Base-by-base conservation (phyloP, 1,284 basidiomycete species). In the Marasmius fiardii region DNA sequence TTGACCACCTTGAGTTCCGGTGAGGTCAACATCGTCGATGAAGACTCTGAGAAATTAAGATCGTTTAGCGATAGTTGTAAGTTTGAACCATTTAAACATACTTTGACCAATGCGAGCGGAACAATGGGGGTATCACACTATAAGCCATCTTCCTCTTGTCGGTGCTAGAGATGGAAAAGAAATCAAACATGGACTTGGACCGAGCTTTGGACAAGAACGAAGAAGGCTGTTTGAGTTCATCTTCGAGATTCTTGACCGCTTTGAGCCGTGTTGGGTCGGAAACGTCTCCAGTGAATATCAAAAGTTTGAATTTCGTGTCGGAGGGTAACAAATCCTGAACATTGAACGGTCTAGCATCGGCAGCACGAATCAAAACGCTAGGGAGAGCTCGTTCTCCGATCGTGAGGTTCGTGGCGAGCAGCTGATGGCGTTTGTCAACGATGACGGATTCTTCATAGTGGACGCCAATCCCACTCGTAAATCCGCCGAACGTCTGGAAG, bases 241-340 rank as follows among this genome's bases (percentile, higher is more conserved):
- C 68, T 8, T 81, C 81, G 33, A 85, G 68, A 16, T 59, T 55
- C 11, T 72, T 61, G 5, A 86, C 62, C 53, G 73, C 73, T 28
- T 62, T 62, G 8, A 71, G 66, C 52, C 82, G 79, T 4, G 57
- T 61, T 10, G 68, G 41, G 20, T 78, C 63, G 6, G 69, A 70
- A 6, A 79, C 67, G 57, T 84, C 72, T 7, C 90, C 90, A 0
- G 78, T 71, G 67, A 91, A 91, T 12, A 90, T 71, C 45, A 92
- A 71, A 31, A 92, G 54, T 63, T 90, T 87, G 77, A 89, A 92
- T n/a, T 85, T 82, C 8, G 76, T 76, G 61, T 92, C 85, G 11
- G 88, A 76, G 3, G 82, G 83, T 41, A 89, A 70, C 43, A 88
- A 66, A 60, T 90, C 85, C 52, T 91, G 89, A 31, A 93, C 73